Conservation (phyloP, 140 eudicot genomes). For the Ambrosia hybrid region DNA sequence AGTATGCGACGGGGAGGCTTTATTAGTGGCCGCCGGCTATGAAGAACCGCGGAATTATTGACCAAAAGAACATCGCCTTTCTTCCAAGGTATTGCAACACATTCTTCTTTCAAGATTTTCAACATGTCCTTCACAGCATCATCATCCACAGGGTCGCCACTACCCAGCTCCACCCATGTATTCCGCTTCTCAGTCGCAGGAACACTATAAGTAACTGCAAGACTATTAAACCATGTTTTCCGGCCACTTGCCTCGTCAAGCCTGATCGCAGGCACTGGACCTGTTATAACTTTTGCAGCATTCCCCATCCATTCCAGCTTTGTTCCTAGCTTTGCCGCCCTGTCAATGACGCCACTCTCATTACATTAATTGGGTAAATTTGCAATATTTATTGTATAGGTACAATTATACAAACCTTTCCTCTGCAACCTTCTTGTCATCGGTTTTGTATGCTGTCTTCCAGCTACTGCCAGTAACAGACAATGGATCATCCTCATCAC, state of each 20-base stretch:
- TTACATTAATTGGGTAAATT: neutral
- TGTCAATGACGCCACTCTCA: neutral
- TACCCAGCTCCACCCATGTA: too few species aligned
- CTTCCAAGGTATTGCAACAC: slow-evolving; percentile 24
- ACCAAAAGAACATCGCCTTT: slow-evolving; percentile 19
- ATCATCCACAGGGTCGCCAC: slow-evolving; percentile 13
- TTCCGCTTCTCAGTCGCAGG: too few species aligned
- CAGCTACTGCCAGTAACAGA: slow-evolving; percentile 77
- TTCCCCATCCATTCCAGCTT: slow-evolving; percentile 2
- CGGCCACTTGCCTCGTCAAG: too few species aligned
- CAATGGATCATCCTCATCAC: slow-evolving; percentile 65
- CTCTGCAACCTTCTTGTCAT: slow-evolving; percentile 59
- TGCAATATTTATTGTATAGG: neutral
- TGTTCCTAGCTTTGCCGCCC: slow-evolving; percentile 16
- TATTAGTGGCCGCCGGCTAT: slow-evolving; percentile 9
- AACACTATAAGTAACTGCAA: too few species aligned
- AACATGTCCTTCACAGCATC: slow-evolving; percentile 2
- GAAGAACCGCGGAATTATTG: slow-evolving; percentile 12
- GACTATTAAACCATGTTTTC: too few species aligned
- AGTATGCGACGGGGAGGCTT: slow-evolving; percentile 20
- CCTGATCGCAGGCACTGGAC: too few species aligned
- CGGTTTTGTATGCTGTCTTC: slow-evolving; percentile 42
- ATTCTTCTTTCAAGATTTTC: slow-evolving; percentile 19
- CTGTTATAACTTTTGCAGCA: too few species aligned
- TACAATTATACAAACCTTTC: slow-evolving; percentile 49